These are phyloP conservation scores for Mycogone perniciosa DNA, from an alignment of 2,329 filamentous ascomycete genomes.

Conservation along the genomic window DNA sequence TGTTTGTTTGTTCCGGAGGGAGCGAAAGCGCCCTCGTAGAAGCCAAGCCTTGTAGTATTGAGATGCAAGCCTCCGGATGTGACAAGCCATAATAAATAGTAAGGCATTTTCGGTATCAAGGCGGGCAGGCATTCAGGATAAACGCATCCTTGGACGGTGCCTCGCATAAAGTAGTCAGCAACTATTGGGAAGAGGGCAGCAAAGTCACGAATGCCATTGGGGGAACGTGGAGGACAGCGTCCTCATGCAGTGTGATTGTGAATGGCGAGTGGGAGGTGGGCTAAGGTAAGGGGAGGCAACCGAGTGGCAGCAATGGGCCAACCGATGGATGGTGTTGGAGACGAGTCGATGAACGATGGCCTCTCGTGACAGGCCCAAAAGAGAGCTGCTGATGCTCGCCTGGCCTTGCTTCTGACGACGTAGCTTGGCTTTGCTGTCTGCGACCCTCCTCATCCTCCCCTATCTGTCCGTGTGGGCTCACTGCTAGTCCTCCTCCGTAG, in stretches of 20 bases:
- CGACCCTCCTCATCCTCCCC: neutral
- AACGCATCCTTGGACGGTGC: constrained; percentile 10
- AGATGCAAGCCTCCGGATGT: neutral
- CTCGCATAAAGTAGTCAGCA: constrained; percentile 2
- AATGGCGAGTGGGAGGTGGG: constrained; percentile 1
- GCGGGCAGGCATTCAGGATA: neutral
- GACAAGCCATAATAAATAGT: neutral
- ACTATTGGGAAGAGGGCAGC: no score
- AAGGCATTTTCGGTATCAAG: neutral
- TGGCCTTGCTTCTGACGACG: neutral
- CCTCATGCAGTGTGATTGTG: constrained; percentile 9
- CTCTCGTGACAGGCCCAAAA: constrained; percentile 7
- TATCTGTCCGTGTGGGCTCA: no score
- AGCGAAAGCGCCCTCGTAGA: neutral
- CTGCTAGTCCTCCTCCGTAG: no score
- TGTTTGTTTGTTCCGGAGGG: neutral
- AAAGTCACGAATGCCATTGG: constrained; percentile 4
- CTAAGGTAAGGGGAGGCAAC: constrained; percentile 7
- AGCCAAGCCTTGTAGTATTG: neutral
- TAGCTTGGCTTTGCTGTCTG: neutral
- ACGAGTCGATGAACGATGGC: neutral
- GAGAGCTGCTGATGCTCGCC: constrained; percentile 5
- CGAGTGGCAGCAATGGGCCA: constrained; percentile 6
- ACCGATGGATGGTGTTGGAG: neutral
- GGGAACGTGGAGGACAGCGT: neutral